Evolutionary conservation across 2,329 filamentous ascomycete species (phyloP).

Genomic region (Trichoderma guizhouense): DNA sequence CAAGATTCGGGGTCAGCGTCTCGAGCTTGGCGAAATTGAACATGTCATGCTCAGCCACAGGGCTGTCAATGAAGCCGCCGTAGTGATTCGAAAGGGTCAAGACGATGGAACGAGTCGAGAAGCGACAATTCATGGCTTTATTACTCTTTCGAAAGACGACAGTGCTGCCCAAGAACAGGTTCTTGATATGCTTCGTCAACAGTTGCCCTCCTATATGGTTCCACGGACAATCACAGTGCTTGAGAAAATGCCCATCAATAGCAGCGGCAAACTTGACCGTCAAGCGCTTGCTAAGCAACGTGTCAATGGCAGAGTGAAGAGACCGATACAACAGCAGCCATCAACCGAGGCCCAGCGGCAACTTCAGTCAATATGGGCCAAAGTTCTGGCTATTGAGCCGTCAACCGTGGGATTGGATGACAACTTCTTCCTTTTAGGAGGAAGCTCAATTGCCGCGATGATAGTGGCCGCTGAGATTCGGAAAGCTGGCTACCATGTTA

Average conservation of each 20-base stretch:
- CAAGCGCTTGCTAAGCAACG: background rate
- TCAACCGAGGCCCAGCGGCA: background rate
- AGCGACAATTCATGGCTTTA: background rate
- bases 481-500: background rate
- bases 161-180: background rate
- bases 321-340: background rate
- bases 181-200: background rate
- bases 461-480: background rate
- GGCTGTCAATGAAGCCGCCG: background rate
- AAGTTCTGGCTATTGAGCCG: background rate
- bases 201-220: background rate
- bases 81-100: background rate
- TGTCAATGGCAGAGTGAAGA: background rate
- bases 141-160: background rate
- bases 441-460: background rate
- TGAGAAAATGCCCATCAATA: background rate
- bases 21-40: background rate
- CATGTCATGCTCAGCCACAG: background rate
- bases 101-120: background rate
- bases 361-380: background rate
- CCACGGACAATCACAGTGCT: background rate
- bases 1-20: background rate
- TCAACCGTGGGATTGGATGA: background rate
- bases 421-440: background rate
- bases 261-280: background rate